Evolutionary conservation across 2,329 filamentous ascomycete genomes (phyloP).

Genomic region (Davidsoniella neocaledoniae): DNA sequence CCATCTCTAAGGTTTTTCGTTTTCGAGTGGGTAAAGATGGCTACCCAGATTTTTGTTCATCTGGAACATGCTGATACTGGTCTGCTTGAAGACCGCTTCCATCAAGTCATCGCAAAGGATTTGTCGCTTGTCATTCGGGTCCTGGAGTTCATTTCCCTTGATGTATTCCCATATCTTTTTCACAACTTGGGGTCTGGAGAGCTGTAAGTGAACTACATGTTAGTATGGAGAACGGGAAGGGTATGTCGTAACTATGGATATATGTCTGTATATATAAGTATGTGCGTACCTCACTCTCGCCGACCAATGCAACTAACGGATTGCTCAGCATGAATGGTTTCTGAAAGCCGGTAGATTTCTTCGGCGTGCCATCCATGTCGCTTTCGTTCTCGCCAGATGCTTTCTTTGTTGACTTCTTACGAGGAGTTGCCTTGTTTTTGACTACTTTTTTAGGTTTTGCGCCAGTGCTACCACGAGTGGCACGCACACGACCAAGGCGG

Average conservation of each 20-base stretch:
- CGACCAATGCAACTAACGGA: conserved; percentile 51
- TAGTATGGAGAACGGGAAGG: background rate
- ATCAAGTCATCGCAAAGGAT: conserved; percentile 86
- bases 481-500: conserved; percentile 43
- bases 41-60: conserved; percentile 95
- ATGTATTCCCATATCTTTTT: conserved; percentile 96
- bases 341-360: conserved; percentile 85
- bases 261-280: conserved; percentile 10
- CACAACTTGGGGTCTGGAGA: conserved; percentile 87
- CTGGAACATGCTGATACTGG: conserved; percentile 93
- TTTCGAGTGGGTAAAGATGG: conserved; percentile 70
- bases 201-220: conserved; percentile 26
- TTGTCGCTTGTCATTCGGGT: conserved; percentile 78
- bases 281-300: conserved; percentile 44
- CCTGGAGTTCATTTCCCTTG: conserved; percentile 73
- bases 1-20: conserved; percentile 30
- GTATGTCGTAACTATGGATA: background rate
- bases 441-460: conserved; percentile 46
- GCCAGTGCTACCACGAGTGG: conserved; percentile 58
- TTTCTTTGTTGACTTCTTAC: conserved; percentile 62
- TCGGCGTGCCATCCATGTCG: conserved; percentile 48
- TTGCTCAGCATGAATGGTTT: conserved; percentile 63
- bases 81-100: conserved; percentile 80
- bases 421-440: conserved; percentile 46
- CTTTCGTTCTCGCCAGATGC: conserved; percentile 29